These are phyloP conservation scores for Mycena olivaceomarginata DNA, from an alignment of 768 basidiomycete species.

Conservation along the genomic window DNA sequence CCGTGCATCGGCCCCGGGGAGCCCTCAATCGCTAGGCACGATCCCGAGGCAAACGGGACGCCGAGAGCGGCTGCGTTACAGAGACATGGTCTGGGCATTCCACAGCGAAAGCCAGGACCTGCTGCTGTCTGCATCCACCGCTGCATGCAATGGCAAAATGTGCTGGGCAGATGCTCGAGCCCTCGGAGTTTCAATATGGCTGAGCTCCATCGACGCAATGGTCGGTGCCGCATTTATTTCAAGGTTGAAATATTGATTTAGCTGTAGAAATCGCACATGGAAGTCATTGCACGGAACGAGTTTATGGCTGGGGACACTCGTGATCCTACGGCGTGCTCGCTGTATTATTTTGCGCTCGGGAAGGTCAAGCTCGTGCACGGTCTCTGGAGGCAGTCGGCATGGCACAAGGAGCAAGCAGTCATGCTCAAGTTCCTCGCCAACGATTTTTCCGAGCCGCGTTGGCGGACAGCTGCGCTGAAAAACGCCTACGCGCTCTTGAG, in stretches of 20 bases:
- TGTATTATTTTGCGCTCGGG: constrained; percentile 96
- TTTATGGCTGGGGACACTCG: constrained; percentile 92
- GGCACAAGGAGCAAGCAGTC: constrained; percentile 91
- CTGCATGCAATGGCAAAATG: constrained; percentile 91
- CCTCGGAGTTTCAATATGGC: constrained; percentile 92
- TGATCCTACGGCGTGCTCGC: constrained; percentile 92
- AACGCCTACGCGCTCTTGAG: constrained; percentile 95
- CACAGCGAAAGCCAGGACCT: constrained; percentile 96
- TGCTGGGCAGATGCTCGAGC: constrained; percentile 92
- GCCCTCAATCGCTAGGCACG: constrained; percentile 64
- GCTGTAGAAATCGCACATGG: constrained; percentile 85
- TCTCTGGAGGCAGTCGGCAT: constrained; percentile 95
- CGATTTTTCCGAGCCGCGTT: constrained; percentile 88
- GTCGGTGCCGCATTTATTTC: constrained; percentile 65
- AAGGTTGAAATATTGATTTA: background rate
- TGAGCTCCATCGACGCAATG: constrained; percentile 85
- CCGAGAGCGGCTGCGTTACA: constrained; percentile 88
- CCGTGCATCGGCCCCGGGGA: constrained; percentile 71
- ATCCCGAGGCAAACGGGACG: constrained; percentile 70
- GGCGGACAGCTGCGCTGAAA: constrained; percentile 96
- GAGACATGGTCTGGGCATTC: constrained; percentile 98
- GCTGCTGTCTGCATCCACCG: constrained; percentile 80
- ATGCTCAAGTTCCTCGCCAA: constrained; percentile 97
- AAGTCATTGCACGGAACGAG: constrained; percentile 92
- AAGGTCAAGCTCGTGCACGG: constrained; percentile 95